Base-by-base conservation (phyloP, 768 basidiomycete species). In the Heimioporus sp. region DNA sequence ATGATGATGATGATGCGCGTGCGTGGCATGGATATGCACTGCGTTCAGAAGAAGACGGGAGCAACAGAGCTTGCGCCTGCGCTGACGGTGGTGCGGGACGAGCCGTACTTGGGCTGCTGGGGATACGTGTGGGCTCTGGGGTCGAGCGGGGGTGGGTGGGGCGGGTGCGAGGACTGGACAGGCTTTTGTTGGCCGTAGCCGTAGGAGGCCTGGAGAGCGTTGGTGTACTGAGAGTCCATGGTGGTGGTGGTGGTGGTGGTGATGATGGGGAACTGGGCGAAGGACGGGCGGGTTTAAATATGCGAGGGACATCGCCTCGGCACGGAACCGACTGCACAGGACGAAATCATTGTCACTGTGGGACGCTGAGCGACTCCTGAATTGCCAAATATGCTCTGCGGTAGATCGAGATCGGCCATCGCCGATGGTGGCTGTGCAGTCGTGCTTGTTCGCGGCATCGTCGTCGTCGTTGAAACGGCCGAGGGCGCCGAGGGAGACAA, bases 41-140 rank as follows among this genome's bases (percentile, higher is more conserved):
- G 34, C 34, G 34, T 35, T 74, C 66, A 86, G 72, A 86, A 86
- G 72, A 86, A 83, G 34, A 81, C 77, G 43, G 83, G 74, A 40
- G 77, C 82, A 28, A 72, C 76, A 16, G 74, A 66, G 37, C 76
- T 73, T 40, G 82, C 82, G 41, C 74, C 74, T 15, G 76, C 76
- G 50, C 76, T 76, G 49, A 85, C 76, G 12, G 75, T 73, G 20
- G 72, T 72, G 54, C 54, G 59, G 20, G 62, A 40, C 4, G 69
- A 36, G 19, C 57, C 53, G 46, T 52, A 53, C 46, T 60, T 61
- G 53, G 67, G 54, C 12, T 65, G 52, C 17, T 68, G 66, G 11
- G 68, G 21, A 44, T 68, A 55, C 7, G 67, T 38, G 39, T 60
- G 56, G 32, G 46, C 57, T 41, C 61, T 44, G 17, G 54, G 42